Evolutionary conservation across 2,329 filamentous ascomycete species (phyloP).

Genomic region (Talaromyces sp.): DNA sequence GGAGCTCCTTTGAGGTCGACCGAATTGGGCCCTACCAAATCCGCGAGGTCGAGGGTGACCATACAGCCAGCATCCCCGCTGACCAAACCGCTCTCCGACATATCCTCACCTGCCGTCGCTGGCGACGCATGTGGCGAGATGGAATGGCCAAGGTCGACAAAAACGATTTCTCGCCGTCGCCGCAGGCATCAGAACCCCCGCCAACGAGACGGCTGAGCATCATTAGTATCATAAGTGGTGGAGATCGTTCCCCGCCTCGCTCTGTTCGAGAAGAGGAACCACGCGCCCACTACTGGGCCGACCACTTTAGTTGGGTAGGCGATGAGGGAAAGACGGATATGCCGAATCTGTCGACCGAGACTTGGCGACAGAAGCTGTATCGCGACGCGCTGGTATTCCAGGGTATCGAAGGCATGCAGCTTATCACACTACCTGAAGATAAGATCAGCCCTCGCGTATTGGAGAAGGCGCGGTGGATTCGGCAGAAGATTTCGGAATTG

Average conservation of each 20-base stretch:
- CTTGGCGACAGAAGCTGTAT: slow-evolving; percentile 20
- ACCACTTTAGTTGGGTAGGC: neutral
- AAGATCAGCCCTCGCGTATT: slow-evolving; percentile 15
- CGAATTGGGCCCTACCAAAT: slow-evolving; percentile 7
- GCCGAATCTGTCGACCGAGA: slow-evolving; percentile 5
- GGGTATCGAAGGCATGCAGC: slow-evolving; percentile 24
- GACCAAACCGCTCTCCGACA: slow-evolving; percentile 14
- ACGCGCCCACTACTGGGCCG: neutral
- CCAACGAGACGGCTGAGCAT: slow-evolving; percentile 1
- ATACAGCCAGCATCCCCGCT: neutral
- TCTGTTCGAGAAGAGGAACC: neutral
- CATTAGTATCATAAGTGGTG: slow-evolving; percentile 14
- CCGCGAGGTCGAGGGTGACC: neutral
- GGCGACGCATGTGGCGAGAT: slow-evolving; percentile 22
- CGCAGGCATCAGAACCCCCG: neutral
- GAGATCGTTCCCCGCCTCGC: neutral
- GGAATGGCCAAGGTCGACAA: slow-evolving; percentile 9
- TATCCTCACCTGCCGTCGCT: slow-evolving; percentile 20
- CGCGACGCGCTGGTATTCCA: slow-evolving; percentile 22
- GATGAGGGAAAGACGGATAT: neutral
- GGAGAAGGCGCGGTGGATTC: slow-evolving; percentile 7
- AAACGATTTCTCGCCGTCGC: neutral
- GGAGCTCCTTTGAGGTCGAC: slow-evolving; percentile 5
- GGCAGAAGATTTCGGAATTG: slow-evolving; percentile 13
- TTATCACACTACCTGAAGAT: slow-evolving; percentile 22